Evolutionary conservation across 2,329 filamentous ascomycete genomes (phyloP).

Genomic region (Colletotrichum gigasporum): DNA sequence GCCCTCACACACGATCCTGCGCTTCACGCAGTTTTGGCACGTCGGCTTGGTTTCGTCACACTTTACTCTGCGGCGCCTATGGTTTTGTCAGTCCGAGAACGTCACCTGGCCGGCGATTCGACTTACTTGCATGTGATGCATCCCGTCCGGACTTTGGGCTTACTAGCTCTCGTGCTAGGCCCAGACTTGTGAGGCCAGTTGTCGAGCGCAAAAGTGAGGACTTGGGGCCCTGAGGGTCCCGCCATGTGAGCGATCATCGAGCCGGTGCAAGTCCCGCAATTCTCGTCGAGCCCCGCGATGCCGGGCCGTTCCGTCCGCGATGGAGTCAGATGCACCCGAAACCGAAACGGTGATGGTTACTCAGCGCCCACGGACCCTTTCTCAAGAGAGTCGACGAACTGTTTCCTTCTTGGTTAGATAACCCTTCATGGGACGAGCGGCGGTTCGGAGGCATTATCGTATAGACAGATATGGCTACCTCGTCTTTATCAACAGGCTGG

Average conservation of each 20-base stretch:
- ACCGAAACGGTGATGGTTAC: no score
- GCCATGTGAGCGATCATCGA: neutral
- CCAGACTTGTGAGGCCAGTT: conserved; percentile 22
- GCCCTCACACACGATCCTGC: conserved; percentile 13
- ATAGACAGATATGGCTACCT: no score
- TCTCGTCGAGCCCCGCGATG: neutral
- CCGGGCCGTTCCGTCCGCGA: no score
- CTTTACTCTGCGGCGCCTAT: conserved; percentile 19
- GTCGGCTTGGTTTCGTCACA: conserved; percentile 25
- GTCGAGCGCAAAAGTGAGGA: conserved; percentile 23
- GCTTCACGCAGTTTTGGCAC: conserved; percentile 22
- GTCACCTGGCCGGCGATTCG: neutral
- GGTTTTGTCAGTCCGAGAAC: neutral
- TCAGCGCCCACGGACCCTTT: no score
- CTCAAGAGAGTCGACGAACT: no score
- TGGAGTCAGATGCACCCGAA: no score
- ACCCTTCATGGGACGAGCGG: no score
- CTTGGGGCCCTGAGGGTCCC: neutral
- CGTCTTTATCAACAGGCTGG: no score
- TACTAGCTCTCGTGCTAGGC: conserved; percentile 27
- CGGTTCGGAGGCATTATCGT: no score
- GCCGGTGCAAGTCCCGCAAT: neutral
- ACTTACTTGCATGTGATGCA: conserved; percentile 32
- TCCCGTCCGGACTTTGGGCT: conserved; percentile 33
- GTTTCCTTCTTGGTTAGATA: no score